Evolutionary conservation across 345 rosid genomes (phyloP), one percentile per base, ranked within the genome.

Genomic region (Moringa oleifera): DNA sequence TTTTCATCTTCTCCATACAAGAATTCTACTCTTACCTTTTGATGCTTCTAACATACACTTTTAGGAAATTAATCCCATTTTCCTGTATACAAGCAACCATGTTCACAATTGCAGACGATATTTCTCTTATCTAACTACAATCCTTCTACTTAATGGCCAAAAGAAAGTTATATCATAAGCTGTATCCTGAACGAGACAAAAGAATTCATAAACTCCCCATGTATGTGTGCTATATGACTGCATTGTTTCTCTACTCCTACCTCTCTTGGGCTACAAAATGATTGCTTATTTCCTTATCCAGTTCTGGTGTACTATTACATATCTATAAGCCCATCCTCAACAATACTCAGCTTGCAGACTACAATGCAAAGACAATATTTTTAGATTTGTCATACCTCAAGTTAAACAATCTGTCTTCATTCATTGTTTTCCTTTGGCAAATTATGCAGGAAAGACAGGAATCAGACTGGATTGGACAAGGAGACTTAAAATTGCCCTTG

Each of bases 391-490:
- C 33, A 41, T 41, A 41, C 47, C 12, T 41, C 2, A 41, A 41
- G 1, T 41, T 15, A 41, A 41, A 41, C 17, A 9, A 41, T 41
- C 20, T 52, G 18, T 25, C 19, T 23, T 25, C 53, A 1, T 8
- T 53, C 33, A 23, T 37, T 28, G 53, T 13, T 58, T 24, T 47
- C 51, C 13, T 51, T 65, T 57, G 10, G n/a, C 6, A 51, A 58
- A 23, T 12, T 24, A 9, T 65, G 71, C 82, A 94, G 99, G 96
- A 51, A 86, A 79, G 76, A 70, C 79, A 9, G 96, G 96, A 49
- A 91, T 91, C 65, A 75, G 79, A 68, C 49, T 95, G 59, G 98
- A 81, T 18, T 95, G 99, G 99, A 9, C 68, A 49, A 75, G 89
- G 71, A 81, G 98, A 68, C 96, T 91, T 13, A 85, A 76, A 77